Evolutionary conservation across 148 eudicot genomes (phyloP).

Genomic region (Fagopyrum tataricum): DNA sequence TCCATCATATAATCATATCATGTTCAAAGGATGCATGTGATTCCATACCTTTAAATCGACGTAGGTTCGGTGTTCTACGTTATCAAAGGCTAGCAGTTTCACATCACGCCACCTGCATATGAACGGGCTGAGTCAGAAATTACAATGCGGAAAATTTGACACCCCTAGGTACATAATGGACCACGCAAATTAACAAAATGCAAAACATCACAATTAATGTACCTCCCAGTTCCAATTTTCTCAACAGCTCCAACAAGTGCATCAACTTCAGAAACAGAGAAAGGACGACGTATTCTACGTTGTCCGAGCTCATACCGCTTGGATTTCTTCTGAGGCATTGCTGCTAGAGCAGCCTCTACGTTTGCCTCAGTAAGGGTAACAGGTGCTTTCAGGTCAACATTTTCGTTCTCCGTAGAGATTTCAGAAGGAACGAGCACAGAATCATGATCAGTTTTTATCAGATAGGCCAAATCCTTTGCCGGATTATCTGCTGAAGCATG

Average conservation of each 20-base stretch:
- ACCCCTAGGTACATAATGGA: background rate
- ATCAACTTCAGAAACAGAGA: constrained; percentile 90
- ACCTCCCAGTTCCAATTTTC: constrained; percentile 99
- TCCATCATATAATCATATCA: too few relatives aligned
- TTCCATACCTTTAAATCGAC: constrained; percentile 83
- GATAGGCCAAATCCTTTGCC: constrained; percentile 29
- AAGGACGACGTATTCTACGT: constrained; percentile 91
- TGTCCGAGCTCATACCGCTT: constrained; percentile 69
- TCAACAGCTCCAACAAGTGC: constrained; percentile 89
- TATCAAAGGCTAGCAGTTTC: constrained; percentile 75
- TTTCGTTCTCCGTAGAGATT: constrained; percentile 42
- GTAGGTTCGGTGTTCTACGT: constrained; percentile 84
- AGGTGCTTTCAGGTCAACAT: constrained; percentile 46
- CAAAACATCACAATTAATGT: background rate
- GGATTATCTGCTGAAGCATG: constrained; percentile 29
- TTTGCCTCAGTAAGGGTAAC: constrained; percentile 41
- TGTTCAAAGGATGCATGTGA: background rate
- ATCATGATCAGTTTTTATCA: constrained; percentile 83
- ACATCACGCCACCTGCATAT: constrained; percentile 91
- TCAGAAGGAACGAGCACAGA: constrained; percentile 73
- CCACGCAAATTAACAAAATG: background rate
- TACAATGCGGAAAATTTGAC: background rate
- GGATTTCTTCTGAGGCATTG: constrained; percentile 46
- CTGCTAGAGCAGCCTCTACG: constrained; percentile 57
- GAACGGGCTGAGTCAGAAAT: background rate